Evolutionary conservation across 1,139 yeast genomes (phyloP).

Genomic region (Groenewaldozyma auringiensis): DNA sequence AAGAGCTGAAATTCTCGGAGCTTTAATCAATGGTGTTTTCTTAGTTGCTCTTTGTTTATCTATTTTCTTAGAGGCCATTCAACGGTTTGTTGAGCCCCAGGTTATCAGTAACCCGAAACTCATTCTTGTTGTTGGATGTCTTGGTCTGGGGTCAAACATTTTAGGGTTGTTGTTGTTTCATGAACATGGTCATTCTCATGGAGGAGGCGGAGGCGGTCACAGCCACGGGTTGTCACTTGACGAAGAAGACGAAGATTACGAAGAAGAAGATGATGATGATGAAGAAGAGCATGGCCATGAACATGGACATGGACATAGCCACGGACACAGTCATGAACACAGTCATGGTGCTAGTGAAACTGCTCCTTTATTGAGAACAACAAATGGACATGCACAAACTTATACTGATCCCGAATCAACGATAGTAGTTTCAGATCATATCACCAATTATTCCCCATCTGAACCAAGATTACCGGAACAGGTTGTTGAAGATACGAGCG

Average conservation of each 20-base stretch:
- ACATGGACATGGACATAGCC: slow-evolving; percentile 20
- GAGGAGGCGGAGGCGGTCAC: slow-evolving; percentile 36
- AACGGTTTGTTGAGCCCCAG: slow-evolving; percentile 76
- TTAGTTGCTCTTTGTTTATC: slow-evolving; percentile 86
- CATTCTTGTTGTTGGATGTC: slow-evolving; percentile 70
- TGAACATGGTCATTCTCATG: slow-evolving; percentile 72
- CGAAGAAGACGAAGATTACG: slow-evolving; percentile 11
- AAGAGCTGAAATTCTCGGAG: slow-evolving; percentile 94
- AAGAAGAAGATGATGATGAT: slow-evolving; percentile 14
- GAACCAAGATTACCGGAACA: slow-evolving; percentile 10
- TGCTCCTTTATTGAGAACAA: slow-evolving; percentile 7
- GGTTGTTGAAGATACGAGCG: slow-evolving; percentile 19
- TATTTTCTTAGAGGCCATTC: slow-evolving; percentile 86
- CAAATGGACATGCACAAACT: background rate
- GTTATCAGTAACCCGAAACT: slow-evolving; percentile 71
- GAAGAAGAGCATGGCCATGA: slow-evolving; percentile 13
- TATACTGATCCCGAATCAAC: background rate
- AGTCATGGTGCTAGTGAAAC: background rate
- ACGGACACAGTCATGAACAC: slow-evolving; percentile 3
- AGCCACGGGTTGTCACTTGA: slow-evolving; percentile 22
- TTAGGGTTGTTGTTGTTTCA: slow-evolving; percentile 83
- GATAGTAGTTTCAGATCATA: background rate
- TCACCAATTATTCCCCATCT: background rate
- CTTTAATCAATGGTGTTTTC: slow-evolving; percentile 88
- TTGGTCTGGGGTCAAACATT: slow-evolving; percentile 75